phyloP scores from a whole-genome alignment of 371 early-diverging fungal species.

The Mortierella sp. region DNA sequence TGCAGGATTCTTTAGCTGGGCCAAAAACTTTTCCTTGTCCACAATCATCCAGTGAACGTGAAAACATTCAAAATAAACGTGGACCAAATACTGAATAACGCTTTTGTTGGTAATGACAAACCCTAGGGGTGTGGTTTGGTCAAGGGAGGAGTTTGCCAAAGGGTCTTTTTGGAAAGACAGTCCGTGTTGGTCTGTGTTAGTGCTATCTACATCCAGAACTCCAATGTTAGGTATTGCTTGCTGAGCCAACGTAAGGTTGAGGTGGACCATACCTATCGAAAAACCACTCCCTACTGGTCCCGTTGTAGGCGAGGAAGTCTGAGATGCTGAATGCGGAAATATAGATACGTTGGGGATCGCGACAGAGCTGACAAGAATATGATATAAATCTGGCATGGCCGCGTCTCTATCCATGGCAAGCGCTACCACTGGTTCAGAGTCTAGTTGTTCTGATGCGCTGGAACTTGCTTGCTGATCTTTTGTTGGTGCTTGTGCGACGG shows the following conservation, averaged over 20 bases:
- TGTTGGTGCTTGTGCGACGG: background rate
- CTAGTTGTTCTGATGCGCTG: background rate
- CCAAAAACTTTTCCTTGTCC: constrained; percentile 66
- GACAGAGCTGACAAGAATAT: constrained; percentile 46
- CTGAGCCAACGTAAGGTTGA: constrained; percentile 24
- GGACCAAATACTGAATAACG: constrained; percentile 62
- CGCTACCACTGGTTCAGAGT: constrained; percentile 1
- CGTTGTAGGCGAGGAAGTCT: constrained; percentile 2
- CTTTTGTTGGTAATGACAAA: constrained; percentile 55
- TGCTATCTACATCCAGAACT: constrained; percentile 23
- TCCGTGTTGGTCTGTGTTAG: constrained; percentile 40
- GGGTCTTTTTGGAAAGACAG: constrained; percentile 65
- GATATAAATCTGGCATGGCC: constrained; percentile 43
- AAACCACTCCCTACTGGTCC: constrained; percentile 10
- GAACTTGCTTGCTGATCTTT: constrained; percentile 4
- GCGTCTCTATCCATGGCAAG: constrained; percentile 27
- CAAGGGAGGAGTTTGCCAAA: constrained; percentile 57
- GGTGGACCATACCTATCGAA: constrained; percentile 33
- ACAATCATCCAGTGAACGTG: constrained; percentile 70
- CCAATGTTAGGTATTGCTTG: constrained; percentile 19
- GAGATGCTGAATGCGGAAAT: constrained; percentile 13
- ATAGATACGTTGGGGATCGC: constrained; percentile 32
- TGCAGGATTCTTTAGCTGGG: constrained; percentile 56
- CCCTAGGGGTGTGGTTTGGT: constrained; percentile 37
- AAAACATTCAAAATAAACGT: constrained; percentile 66